Base-by-base conservation (phyloP, 139 green algal genomes). In the Nannochloris sp. region DNA sequence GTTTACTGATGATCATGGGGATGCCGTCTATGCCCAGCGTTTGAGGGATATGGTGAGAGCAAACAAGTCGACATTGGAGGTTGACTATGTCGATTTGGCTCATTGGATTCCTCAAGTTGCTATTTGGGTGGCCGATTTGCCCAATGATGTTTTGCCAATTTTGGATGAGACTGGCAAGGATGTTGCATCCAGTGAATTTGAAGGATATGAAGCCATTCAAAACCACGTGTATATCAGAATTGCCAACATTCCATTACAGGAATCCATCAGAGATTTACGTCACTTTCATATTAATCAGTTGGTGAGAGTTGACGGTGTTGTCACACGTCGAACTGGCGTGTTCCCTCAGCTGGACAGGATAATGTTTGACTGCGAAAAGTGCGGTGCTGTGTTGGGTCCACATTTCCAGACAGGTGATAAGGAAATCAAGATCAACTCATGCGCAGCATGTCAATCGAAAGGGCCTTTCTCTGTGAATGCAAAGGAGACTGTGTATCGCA, bases 311-410 rank as follows among this genome's bases (percentile, higher is more conserved):
- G 69, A 69, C 8, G 94, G 94, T 61, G 94, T 99, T 51, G 90
- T 98, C 3, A 97, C 91, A 0, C 80, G 93, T 23, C 85, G 94
- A 62, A 97, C 89, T 4, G 86, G 90, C 29, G 92, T 99, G 36
- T 98, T 96, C 82, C 93, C 94, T 4, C 93, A 98, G 88, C 83
- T 98, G 56, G 71, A 83, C 51, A 46, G 85, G 36, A 78, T 97
- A n/a, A 85, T 83, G 65, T 98, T 85, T 75, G 84, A 95, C 75
- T 99, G 94, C 80, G 53, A 51, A 18, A 84, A 83, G 71, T 99
- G 94, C 73, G 81, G 84, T 7, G 81, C 85, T 60, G 44, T 88
- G 43, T 69, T 96, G 53, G 94, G 93, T 0, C 94, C 94, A 16
- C 97, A 96, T 75, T 81, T 83, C 56, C 82, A 90, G 69, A 77